Conservation (phyloP, 2,329 filamentous ascomycete species). For the Neodidymelliopsis sp. region DNA sequence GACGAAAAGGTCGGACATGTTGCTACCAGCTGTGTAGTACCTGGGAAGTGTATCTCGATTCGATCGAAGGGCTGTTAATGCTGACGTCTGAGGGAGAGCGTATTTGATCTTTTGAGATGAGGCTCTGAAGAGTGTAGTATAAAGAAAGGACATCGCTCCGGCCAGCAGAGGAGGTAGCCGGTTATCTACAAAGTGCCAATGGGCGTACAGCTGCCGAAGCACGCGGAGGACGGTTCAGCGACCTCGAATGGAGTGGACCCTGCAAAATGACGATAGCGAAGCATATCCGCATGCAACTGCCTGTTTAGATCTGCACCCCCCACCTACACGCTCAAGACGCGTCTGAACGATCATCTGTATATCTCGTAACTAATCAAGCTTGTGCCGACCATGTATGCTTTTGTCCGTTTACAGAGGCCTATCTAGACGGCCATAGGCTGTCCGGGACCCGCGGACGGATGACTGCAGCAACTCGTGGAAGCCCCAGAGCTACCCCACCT, state of each 20-base stretch:
- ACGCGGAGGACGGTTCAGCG: slow-evolving; percentile 14
- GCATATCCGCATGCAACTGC: slow-evolving; percentile 35
- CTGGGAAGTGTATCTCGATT: slow-evolving; percentile 20
- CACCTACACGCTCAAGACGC: slow-evolving; percentile 20
- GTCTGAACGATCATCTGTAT: not conserved
- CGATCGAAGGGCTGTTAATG: slow-evolving; percentile 16
- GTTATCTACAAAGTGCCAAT: slow-evolving; percentile 31
- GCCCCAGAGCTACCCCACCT: slow-evolving; percentile 14
- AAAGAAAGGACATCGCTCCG: slow-evolving; percentile 33
- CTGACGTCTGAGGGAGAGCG: slow-evolving; percentile 6
- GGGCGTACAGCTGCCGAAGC: slow-evolving; percentile 10
- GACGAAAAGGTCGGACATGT: slow-evolving; percentile 59
- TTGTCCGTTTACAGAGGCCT: not conserved
- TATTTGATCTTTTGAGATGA: slow-evolving; percentile 13
- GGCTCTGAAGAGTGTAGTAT: slow-evolving; percentile 28
- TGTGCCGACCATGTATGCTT: slow-evolving; percentile 3
- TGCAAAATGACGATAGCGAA: slow-evolving; percentile 32
- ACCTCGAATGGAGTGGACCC: slow-evolving; percentile 26
- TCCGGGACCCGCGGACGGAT: slow-evolving; percentile 11
- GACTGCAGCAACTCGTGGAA: not conserved
- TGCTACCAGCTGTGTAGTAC: slow-evolving; percentile 26
- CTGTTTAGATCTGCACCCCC: slow-evolving; percentile 28
- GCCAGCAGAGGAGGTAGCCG: slow-evolving; percentile 25
- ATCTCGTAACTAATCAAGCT: slow-evolving; percentile 1
- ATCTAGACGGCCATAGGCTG: not conserved